Evolutionary conservation across 345 rosid species (phyloP).

Genomic region (Populus davidiana): DNA sequence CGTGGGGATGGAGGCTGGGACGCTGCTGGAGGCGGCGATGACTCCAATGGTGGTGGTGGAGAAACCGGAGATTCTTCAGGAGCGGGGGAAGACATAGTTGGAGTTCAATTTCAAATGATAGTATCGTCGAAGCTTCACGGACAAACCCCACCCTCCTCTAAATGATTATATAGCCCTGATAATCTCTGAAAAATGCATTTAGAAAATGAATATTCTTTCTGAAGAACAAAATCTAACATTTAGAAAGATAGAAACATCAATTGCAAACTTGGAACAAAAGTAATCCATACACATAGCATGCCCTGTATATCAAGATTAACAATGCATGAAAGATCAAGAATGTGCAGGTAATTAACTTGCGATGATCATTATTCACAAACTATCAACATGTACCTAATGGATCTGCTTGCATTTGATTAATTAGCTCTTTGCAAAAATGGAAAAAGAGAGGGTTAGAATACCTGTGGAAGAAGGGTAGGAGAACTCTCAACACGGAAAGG

Average conservation of each 20-base stretch:
- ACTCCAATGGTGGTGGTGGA: conserved; percentile 9
- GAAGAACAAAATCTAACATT: background rate
- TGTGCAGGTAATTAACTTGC: background rate
- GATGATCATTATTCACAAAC: background rate
- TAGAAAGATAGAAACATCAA: background rate
- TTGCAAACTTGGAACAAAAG: background rate
- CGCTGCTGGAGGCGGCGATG: conserved; percentile 8
- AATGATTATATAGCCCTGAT: conserved; percentile 1
- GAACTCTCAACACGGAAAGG: conserved; percentile 21
- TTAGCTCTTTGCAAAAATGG: background rate
- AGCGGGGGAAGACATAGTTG: conserved; percentile 22
- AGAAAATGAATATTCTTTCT: background rate
- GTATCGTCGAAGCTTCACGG: background rate
- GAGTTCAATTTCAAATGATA: conserved; percentile 8
- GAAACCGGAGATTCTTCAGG: conserved; percentile 18
- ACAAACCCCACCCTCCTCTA: conserved; percentile 27
- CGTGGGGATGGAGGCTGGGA: conserved; percentile 25
- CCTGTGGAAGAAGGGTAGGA: conserved; percentile 22
- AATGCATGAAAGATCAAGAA: background rate
- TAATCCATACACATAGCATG: background rate
- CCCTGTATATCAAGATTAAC: background rate
- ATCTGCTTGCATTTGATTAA: background rate
- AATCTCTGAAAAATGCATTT: background rate
- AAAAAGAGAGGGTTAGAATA: conserved; percentile 4
- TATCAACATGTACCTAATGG: background rate